Percentiles rank a stretch among this genome's conserved stretches.
phyloP scores from a whole-genome alignment of 1,139 yeast species.

The Hyphopichia fennica region DNA sequence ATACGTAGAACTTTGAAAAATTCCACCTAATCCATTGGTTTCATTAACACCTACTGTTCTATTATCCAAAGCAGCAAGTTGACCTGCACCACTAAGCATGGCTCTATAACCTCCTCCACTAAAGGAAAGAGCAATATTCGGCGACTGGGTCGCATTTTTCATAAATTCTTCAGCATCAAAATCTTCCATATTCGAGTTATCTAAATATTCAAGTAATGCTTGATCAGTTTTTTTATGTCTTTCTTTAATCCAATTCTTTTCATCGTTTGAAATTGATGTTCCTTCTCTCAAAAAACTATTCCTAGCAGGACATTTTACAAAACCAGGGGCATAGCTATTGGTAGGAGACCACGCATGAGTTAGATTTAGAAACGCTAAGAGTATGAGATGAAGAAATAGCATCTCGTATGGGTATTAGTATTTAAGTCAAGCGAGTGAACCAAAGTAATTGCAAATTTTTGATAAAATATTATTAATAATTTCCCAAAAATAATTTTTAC shows the following conservation, averaged over 20 bases:
- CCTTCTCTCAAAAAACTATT: slow-evolving; percentile 36
- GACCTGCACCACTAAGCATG: slow-evolving; percentile 89
- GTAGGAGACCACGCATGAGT: slow-evolving; percentile 54
- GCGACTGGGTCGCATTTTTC: slow-evolving; percentile 27
- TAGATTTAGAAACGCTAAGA: neutral
- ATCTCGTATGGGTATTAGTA: too few relatives aligned
- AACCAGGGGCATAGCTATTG: slow-evolving; percentile 64
- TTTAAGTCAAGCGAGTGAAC: too few relatives aligned
- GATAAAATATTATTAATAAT: too few relatives aligned
- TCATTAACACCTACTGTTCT: slow-evolving; percentile 61
- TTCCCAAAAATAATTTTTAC: too few relatives aligned
- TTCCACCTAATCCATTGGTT: slow-evolving; percentile 36
- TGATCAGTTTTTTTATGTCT: slow-evolving; percentile 56
- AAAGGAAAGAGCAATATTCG: slow-evolving; percentile 70
- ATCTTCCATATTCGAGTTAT: slow-evolving; percentile 56
- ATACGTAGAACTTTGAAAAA: slow-evolving; percentile 39
- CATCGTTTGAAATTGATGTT: slow-evolving; percentile 33
- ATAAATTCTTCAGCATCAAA: slow-evolving; percentile 55
- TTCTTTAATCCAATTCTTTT: slow-evolving; percentile 38
- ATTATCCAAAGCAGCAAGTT: slow-evolving; percentile 74
- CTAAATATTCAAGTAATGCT: slow-evolving; percentile 56
- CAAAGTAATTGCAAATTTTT: too few relatives aligned
- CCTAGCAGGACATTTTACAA: slow-evolving; percentile 53
- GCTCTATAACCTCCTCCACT: slow-evolving; percentile 95
- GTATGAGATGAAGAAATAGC: neutral